A percentile compares a stretch with the other conserved stretches of the same genome.
These are phyloP conservation scores for Chytridium lagenaria DNA, from an alignment of 371 early-diverging fungal genomes.

Conservation along the genomic window DNA sequence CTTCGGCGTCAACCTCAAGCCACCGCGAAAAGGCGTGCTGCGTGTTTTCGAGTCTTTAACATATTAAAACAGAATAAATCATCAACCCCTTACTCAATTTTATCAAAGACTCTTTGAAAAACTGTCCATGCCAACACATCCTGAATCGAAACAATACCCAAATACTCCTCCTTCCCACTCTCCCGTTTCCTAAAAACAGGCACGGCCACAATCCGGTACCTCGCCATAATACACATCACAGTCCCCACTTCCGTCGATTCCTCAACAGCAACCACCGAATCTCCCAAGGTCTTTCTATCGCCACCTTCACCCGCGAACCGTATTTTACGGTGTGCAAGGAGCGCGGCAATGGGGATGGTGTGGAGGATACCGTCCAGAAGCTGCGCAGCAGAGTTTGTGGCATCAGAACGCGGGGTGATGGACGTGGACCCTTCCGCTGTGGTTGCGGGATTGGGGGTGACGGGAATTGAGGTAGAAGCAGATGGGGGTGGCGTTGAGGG, in stretches of 20 bases:
- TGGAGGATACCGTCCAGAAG: neutral
- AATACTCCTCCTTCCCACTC: neutral
- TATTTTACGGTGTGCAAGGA: neutral
- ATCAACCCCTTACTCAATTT: conserved; percentile 30
- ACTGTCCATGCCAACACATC: conserved; percentile 42
- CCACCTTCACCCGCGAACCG: neutral
- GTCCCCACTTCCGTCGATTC: neutral
- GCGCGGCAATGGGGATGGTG: conserved; percentile 1
- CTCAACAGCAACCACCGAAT: neutral
- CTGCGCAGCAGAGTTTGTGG: neutral
- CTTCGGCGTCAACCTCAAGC: conserved; percentile 25
- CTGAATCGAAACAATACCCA: conserved; percentile 32
- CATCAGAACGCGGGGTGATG: neutral
- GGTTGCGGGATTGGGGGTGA: too few species aligned
- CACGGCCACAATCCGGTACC: neutral
- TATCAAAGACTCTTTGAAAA: conserved; percentile 53
- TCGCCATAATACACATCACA: neutral
- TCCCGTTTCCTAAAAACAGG: conserved; percentile 2
- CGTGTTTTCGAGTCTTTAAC: neutral
- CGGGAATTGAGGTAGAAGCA: too few species aligned
- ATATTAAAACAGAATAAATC: neutral
- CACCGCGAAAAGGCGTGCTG: conserved; percentile 20
- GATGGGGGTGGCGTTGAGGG: too few species aligned
- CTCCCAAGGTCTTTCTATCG: neutral
- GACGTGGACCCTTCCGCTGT: conserved; percentile 7